phyloP scores from a whole-genome alignment of 176 grass and related monocot genomes.

The Oryza rufipogon region DNA sequence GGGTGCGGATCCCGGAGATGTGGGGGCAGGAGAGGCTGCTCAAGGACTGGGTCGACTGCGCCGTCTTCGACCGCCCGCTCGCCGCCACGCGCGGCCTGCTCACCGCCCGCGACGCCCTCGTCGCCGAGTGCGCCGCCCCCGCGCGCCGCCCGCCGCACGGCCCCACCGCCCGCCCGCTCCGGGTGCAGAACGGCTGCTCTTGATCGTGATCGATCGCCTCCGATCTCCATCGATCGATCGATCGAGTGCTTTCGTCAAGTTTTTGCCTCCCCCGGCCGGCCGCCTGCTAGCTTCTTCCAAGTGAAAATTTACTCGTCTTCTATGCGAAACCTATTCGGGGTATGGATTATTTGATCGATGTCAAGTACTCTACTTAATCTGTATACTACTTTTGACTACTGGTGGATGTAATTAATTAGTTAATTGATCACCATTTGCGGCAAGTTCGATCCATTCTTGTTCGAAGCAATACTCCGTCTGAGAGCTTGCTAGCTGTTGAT shows the following conservation, averaged over 20 bases:
- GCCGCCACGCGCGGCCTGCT: conserved; percentile 47
- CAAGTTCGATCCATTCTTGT: neutral
- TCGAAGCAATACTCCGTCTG: neutral
- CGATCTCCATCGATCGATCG: neutral
- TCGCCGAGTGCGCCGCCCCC: conserved; percentile 50
- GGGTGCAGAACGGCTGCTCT: conserved; percentile 50
- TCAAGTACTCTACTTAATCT: neutral
- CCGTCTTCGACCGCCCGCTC: conserved; percentile 63
- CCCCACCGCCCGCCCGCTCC: conserved; percentile 13
- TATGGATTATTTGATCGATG: conserved; percentile 12
- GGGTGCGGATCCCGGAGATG: conserved; percentile 63
- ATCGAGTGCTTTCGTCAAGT: neutral
- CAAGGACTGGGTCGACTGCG: conserved; percentile 60
- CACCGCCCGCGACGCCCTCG: conserved; percentile 53
- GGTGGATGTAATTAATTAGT: conserved; percentile 37
- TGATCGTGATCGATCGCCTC: conserved; percentile 10
- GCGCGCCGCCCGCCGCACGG: conserved; percentile 23
- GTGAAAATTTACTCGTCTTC: neutral
- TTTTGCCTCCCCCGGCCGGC: neutral
- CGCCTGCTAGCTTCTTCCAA: neutral
- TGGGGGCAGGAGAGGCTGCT: conserved; percentile 66
- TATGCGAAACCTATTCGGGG: neutral
- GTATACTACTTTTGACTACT: neutral
- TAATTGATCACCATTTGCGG: conserved; percentile 32
- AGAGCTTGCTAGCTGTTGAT: neutral